A percentile compares a stretch with the other conserved stretches of the same genome.
These are phyloP conservation scores for Umbelopsis vinacea DNA, from an alignment of 192 early-diverging fungal genomes.

Conservation along the genomic window DNA sequence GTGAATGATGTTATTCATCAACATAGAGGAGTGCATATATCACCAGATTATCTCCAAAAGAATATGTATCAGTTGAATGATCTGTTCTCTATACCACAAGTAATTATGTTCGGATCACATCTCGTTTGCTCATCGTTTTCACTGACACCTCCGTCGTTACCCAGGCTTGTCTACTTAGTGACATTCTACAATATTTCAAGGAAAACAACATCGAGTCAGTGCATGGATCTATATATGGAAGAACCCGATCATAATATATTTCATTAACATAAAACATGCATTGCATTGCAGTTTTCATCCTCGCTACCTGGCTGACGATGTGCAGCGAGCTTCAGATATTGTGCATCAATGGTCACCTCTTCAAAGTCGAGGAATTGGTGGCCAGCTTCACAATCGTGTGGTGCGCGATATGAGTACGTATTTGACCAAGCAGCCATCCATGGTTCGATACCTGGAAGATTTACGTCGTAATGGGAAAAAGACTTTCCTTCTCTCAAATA, in stretches of 20 bases:
- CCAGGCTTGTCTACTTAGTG: constrained; percentile 58
- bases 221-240: no score
- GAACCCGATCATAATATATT: no score
- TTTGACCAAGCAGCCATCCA: constrained; percentile 49
- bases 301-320: constrained; percentile 64
- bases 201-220: constrained; percentile 51
- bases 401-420: constrained; percentile 53
- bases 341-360: constrained; percentile 45
- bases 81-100: constrained; percentile 57
- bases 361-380: constrained; percentile 49
- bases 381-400: constrained; percentile 52
- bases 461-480: constrained; percentile 54
- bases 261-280: no score
- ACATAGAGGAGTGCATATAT: constrained; percentile 61
- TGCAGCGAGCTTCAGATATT: constrained; percentile 53
- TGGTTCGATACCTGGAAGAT: constrained; percentile 53
- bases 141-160: no score
- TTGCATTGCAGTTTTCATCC: constrained; percentile 51
- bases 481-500: constrained; percentile 64
- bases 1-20: constrained; percentile 56
- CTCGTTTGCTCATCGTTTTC: background rate
- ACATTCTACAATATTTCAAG: constrained; percentile 63
- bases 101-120: background rate
- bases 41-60: constrained; percentile 55
- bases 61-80: constrained; percentile 68